Evolutionary conservation across 805 yeast species (phyloP), one percentile per base, ranked within the genome.

Genomic region (Lipomyces orientalis): DNA sequence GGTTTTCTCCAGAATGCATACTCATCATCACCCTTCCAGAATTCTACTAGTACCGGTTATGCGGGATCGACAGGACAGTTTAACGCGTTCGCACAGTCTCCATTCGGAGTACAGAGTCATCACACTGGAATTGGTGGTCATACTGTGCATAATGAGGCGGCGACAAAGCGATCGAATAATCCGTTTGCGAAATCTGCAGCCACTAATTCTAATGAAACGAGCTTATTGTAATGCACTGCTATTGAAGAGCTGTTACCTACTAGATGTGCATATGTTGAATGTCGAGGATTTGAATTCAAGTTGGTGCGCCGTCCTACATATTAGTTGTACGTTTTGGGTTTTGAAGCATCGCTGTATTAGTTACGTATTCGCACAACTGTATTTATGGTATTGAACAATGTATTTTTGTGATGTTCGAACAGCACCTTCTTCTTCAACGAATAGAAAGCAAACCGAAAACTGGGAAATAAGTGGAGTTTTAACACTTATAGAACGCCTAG

Each of bases 81-180:
- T 22, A 43, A 37, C 49, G 56, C 49, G 14, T 39, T 54, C 60
- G 46, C 35, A n/a, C 39, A 33, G 22, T 19, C 19, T 35, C 43
- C 25, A 57, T 16, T 34, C 35, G 34, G n/a, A 29, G 49, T 16
- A 10, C 43, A 22, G 39, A 63, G 46, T 10, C 16, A 25, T 33
- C 39, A 34, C 19, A 31, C 37, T 34, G 58, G 37, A 25, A 29
- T 31, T 19, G 64, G 55, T 22, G 60, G 35, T 33, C 73, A 72
- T n/a, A 33, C 34, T n/a, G 56, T 29, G 19, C 64, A 55, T 29
- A 46, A 78, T 80, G 66, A 82, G 76, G 62, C 81, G 80, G 77
- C 74, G 82, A 75, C 75, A 69, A 81, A 78, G 76, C 81, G 93
- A 2, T 82, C 90, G 25, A 90, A 90, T 78, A 90, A 90, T 77